phyloP scores from a whole-genome alignment of 129 eudicot species.

The Saposhnikovia divaricata region DNA sequence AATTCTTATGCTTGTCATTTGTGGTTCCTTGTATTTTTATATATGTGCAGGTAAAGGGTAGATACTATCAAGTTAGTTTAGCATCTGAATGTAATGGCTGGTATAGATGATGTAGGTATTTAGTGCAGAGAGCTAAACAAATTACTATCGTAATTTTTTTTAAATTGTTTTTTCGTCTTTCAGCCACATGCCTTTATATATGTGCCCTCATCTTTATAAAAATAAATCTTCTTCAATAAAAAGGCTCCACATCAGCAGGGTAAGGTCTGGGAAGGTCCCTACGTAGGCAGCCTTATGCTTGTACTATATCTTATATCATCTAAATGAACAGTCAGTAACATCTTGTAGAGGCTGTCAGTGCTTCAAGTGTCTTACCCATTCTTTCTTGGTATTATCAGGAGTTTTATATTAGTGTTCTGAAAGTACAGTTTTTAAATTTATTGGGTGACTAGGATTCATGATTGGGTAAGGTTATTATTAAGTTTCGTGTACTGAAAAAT shows the following conservation, averaged over 20 bases:
- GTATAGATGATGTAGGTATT: neutral
- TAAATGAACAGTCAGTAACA: no score
- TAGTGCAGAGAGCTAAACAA: neutral
- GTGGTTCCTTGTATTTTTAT: neutral
- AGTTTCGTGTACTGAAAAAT: neutral
- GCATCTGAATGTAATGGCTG: neutral
- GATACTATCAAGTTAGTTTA: neutral
- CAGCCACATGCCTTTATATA: neutral
- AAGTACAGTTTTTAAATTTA: neutral
- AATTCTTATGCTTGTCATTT: neutral
- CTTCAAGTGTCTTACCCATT: neutral
- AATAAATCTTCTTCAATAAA: no score
- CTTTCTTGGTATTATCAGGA: neutral
- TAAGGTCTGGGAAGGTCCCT: neutral
- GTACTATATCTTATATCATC: no score
- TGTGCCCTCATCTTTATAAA: neutral
- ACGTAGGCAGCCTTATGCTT: neutral
- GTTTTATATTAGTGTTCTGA: neutral
- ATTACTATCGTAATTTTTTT: no score
- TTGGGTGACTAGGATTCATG: neutral
- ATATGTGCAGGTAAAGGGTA: neutral
- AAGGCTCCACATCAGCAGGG: neutral
- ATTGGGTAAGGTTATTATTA: neutral
- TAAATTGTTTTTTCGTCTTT: no score
- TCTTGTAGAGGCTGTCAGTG: neutral